Percentiles rank a stretch among this genome's conserved stretches.
Evolutionary conservation across 2,329 filamentous ascomycete genomes (phyloP).

Genomic region (Hypomyces perniciosus): DNA sequence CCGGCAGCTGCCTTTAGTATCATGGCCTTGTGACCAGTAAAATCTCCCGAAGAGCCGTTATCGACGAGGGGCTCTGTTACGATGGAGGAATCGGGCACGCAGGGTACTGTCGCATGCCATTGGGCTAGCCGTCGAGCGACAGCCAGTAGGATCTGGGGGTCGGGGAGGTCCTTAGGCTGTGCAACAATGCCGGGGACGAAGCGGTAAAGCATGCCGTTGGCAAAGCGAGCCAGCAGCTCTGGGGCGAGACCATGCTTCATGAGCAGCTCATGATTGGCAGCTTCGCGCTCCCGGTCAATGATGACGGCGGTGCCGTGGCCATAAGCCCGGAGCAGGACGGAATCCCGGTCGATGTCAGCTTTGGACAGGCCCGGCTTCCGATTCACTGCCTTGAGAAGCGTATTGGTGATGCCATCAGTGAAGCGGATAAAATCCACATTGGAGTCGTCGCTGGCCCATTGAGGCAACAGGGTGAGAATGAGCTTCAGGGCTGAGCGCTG

Average conservation of each 20-base stretch:
- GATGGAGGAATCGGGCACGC: constrained; percentile 35
- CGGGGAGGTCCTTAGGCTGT: constrained; percentile 71
- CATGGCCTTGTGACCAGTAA: constrained; percentile 30
- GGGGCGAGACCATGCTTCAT: constrained; percentile 80
- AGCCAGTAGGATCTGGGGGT: constrained; percentile 69
- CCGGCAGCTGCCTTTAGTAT: constrained; percentile 53
- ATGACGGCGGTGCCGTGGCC: constrained; percentile 90
- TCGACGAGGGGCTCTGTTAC: constrained; percentile 17
- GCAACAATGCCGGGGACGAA: constrained; percentile 80
- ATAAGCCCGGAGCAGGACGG: constrained; percentile 86
- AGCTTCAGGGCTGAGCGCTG: constrained; percentile 73
- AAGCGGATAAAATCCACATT: constrained; percentile 82
- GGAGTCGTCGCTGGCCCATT: constrained; percentile 71
- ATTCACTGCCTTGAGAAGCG: constrained; percentile 73
- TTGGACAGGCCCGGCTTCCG: constrained; percentile 60
- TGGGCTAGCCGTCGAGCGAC: constrained; percentile 80
- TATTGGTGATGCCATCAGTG: constrained; percentile 98
- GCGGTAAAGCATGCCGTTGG: constrained; percentile 92
- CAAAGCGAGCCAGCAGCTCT: constrained; percentile 80
- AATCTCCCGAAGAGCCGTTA: constrained; percentile 34
- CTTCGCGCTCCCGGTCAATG: constrained; percentile 88
- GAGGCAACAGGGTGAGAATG: constrained; percentile 71
- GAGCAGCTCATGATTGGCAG: constrained; percentile 76
- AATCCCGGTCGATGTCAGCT: constrained; percentile 70
- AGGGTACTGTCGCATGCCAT: constrained; percentile 78